Base-by-base conservation (phyloP, 306 rosid species). In the Vigna hirtella region DNA sequence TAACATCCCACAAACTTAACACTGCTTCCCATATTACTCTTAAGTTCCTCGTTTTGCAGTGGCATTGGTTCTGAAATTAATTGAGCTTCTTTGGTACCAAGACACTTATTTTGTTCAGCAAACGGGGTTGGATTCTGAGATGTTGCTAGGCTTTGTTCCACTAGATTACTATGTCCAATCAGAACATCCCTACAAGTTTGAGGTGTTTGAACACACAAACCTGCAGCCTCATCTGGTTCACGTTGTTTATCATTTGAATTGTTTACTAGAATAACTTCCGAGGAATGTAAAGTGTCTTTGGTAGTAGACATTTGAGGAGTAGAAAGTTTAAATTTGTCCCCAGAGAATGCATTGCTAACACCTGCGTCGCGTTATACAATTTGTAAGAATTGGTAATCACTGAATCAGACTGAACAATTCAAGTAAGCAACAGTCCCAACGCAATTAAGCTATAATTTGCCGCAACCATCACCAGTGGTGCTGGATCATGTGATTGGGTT, bases 1-100 rank as follows among this genome's bases (percentile, higher is more conserved):
- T 94, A 94, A 86, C 90, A 66, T 59, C 98, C 98, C 74, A 91
- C 86, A 79, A 90, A 80, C 85, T 81, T 79, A 74, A 88, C 73
- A 77, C 77, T 66, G 66, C 90, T 77, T 1, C 72, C 65, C 57
- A 82, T 83, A 79, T 87, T 86, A 52, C 77, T 79, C 77, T 81
- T 67, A 28, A 61, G 81, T 63, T 85, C 89, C 74, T 67, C 56
- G 56, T 42, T 84, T 66, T 79, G 64, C 30, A 56, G 58, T 67
- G 86, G 68, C 78, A 74, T 79, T 22, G 68, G 49, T 50, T 86
- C 87, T 69, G 81, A 75, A 87, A 72, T 40, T 51, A 40, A 52
- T 51, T 69, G 83, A 82, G 71, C 52, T 70, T 80, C 88, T 74
- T 81, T 80, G 74, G 66, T 55, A 59, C 55, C 74, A 67, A 50